Evolutionary conservation across 2,329 filamentous ascomycete species (phyloP).

Genomic region (Colletotrichum trifolii): DNA sequence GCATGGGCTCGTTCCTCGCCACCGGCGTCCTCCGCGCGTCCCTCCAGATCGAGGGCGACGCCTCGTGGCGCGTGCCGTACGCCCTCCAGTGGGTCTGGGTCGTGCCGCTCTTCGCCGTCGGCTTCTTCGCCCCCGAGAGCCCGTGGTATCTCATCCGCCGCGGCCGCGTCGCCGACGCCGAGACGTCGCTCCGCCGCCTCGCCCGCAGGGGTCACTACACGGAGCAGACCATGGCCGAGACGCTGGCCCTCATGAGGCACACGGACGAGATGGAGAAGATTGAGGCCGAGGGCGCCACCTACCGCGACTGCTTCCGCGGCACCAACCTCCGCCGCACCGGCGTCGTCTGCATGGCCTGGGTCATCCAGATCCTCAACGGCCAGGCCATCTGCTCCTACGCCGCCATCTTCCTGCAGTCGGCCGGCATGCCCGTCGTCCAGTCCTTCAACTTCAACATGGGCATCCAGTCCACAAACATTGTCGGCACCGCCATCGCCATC

Average conservation of each 20-base stretch:
- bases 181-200: slow-evolving; percentile 49
- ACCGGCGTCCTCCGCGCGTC: slow-evolving; percentile 48
- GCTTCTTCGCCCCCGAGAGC: slow-evolving; percentile 60
- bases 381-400: slow-evolving; percentile 63
- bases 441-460: slow-evolving; percentile 61
- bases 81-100: slow-evolving; percentile 64
- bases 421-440: slow-evolving; percentile 55
- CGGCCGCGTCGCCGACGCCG: slow-evolving; percentile 53
- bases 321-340: slow-evolving; percentile 48
- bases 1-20: slow-evolving; percentile 50
- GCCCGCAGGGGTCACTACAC: slow-evolving; percentile 46
- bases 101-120: slow-evolving; percentile 53
- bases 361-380: slow-evolving; percentile 42
- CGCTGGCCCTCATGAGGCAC: slow-evolving; percentile 53
- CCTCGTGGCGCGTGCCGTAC: slow-evolving; percentile 44
- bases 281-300: slow-evolving; percentile 45
- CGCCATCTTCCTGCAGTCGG: slow-evolving; percentile 62
- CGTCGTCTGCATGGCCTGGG: slow-evolving; percentile 44
- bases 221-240: slow-evolving; percentile 51
- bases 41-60: slow-evolving; percentile 35
- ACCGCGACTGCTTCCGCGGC: slow-evolving; percentile 52
- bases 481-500: slow-evolving; percentile 54
- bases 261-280: slow-evolving; percentile 51
- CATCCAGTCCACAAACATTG: slow-evolving; percentile 57
- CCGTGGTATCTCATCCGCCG: slow-evolving; percentile 62